Percentiles rank a stretch among this genome's conserved stretches.
Evolutionary conservation across 164 flowering plant species (phyloP).

Genomic region (Vitis rupestris): DNA sequence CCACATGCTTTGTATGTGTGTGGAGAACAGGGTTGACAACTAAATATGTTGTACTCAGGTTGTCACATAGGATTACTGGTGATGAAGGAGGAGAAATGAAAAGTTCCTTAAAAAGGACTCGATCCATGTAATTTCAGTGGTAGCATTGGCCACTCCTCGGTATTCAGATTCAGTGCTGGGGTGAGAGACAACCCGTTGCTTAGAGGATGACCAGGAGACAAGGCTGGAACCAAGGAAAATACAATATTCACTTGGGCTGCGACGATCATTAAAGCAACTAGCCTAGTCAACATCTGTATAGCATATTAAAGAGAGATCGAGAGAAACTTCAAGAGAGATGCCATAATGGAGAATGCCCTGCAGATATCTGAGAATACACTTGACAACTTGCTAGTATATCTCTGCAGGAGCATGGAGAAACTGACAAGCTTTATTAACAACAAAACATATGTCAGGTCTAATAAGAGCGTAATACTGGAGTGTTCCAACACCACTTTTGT

Average conservation of each 20-base stretch:
- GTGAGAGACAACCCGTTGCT: background rate
- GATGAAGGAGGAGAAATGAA: too few relatives aligned
- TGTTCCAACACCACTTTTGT: background rate
- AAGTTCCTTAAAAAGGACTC: background rate
- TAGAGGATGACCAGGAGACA: background rate
- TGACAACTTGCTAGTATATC: background rate
- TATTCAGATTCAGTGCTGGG: background rate
- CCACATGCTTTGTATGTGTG: background rate
- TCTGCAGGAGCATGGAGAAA: background rate
- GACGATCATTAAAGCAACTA: background rate
- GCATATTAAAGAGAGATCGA: background rate
- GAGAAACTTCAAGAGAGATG: background rate
- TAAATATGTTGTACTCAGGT: background rate
- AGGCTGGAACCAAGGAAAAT: background rate
- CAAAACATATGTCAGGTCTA: conserved; percentile 5
- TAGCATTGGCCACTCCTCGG: background rate
- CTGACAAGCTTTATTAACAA: conserved; percentile 5
- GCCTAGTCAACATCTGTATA: conserved; percentile 1
- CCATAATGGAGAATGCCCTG: background rate
- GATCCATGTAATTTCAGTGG: background rate
- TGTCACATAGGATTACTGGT: background rate
- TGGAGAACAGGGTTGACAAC: background rate
- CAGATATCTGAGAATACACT: conserved; percentile 2
- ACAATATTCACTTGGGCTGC: background rate
- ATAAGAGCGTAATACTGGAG: background rate